Percentiles rank a stretch among this genome's conserved stretches.
Evolutionary conservation across 176 grass and related monocot genomes (phyloP).

Genomic region (Ensete glaucum): DNA sequence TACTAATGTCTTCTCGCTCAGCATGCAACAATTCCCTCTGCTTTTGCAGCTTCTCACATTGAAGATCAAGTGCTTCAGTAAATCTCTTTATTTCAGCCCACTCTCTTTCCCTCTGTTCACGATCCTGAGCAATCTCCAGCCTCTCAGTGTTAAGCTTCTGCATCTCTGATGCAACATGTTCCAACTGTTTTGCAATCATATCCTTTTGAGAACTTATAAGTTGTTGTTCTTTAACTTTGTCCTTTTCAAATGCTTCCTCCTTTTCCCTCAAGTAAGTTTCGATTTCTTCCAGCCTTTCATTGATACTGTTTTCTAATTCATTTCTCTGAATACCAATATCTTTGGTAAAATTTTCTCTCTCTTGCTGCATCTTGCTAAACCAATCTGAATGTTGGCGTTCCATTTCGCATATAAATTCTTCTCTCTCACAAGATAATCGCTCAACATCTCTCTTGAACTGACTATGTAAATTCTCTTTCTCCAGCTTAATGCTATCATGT

Average conservation of each 20-base stretch:
- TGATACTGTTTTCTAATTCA: constrained; percentile 59
- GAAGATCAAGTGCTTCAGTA: constrained; percentile 50
- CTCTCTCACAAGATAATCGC: constrained; percentile 54
- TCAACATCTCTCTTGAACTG: constrained; percentile 61
- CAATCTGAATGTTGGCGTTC: constrained; percentile 63
- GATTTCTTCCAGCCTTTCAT: constrained; percentile 55
- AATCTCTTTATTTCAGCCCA: constrained; percentile 57
- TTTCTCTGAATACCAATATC: constrained; percentile 65
- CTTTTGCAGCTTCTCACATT: constrained; percentile 86
- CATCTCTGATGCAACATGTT: constrained; percentile 54
- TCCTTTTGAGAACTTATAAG: constrained; percentile 72
- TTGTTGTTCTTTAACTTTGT: constrained; percentile 56
- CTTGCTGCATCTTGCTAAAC: constrained; percentile 57
- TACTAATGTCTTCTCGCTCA: constrained; percentile 70
- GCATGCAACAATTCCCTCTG: constrained; percentile 74
- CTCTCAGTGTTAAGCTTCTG: constrained; percentile 86
- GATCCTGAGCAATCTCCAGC: constrained; percentile 49
- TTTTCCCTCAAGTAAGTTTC: constrained; percentile 66
- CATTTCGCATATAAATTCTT: constrained; percentile 74
- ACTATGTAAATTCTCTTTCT: constrained; percentile 56
- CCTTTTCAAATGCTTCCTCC: constrained; percentile 53
- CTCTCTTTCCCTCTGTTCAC: constrained; percentile 66
- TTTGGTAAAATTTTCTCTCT: constrained; percentile 64
- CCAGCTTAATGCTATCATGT: constrained; percentile 55
- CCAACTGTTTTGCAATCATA: constrained; percentile 37